Conservation (phyloP, 2,329 filamentous ascomycete genomes). For the Pyricularia sp. region DNA sequence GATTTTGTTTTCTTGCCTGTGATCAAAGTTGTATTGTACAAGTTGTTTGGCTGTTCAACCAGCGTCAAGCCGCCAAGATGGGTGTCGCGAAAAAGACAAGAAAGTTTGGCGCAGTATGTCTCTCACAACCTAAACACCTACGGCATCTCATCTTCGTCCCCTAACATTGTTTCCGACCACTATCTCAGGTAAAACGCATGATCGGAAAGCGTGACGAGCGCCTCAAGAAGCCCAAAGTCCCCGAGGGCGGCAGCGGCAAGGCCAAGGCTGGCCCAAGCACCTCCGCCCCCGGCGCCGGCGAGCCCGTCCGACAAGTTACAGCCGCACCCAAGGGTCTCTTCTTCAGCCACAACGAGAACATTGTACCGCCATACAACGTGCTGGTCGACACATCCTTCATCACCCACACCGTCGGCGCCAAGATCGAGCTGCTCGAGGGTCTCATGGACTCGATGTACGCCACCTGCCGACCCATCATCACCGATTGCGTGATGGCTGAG, state of each 20-base stretch:
- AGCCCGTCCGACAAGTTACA: slow-evolving; percentile 14
- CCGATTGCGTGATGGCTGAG: slow-evolving; percentile 66
- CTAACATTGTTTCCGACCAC: neutral
- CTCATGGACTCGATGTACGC: slow-evolving; percentile 92
- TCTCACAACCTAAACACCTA: neutral
- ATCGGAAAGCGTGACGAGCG: slow-evolving; percentile 74
- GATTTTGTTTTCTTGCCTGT: neutral
- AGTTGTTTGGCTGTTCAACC: neutral
- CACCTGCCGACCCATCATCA: slow-evolving; percentile 83
- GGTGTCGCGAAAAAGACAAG: slow-evolving; percentile 82
- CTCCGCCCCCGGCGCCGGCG: slow-evolving; percentile 2
- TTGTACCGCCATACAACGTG: slow-evolving; percentile 15
- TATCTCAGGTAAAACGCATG: slow-evolving; percentile 60
- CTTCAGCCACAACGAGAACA: slow-evolving; percentile 15
- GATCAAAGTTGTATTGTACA: neutral
- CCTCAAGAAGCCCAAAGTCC: slow-evolving; percentile 74
- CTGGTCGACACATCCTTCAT: slow-evolving; percentile 52
- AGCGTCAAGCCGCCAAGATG: slow-evolving; percentile 44
- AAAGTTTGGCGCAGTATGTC: slow-evolving; percentile 60
- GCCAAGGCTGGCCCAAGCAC: slow-evolving; percentile 21
- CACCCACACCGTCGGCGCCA: slow-evolving; percentile 68
- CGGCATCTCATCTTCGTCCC: slow-evolving; percentile 1
- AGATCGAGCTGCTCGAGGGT: slow-evolving; percentile 73
- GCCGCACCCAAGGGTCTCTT: slow-evolving; percentile 15
- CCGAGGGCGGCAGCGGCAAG: slow-evolving; percentile 40